Evolutionary conservation across 306 rosid genomes (phyloP).

Genomic region (Quercus suber): DNA sequence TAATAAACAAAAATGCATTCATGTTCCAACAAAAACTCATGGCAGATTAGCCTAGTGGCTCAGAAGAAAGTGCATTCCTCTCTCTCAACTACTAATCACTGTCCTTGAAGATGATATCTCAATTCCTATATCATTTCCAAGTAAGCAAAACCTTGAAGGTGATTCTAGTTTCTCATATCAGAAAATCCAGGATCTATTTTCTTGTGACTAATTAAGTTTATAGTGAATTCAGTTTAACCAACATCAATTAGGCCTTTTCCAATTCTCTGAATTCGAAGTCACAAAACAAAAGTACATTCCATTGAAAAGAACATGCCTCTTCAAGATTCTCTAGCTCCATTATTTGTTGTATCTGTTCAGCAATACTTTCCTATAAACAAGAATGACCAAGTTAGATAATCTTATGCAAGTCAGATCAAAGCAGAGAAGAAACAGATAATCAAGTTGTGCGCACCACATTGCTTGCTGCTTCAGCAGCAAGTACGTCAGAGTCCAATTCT

Average conservation of each 20-base stretch:
- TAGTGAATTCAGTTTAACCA: no score
- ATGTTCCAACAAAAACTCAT: neutral
- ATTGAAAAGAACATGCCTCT: conserved; percentile 54
- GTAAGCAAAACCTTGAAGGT: neutral
- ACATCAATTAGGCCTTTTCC: conserved; percentile 6
- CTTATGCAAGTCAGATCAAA: conserved; percentile 7
- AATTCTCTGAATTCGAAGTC: neutral
- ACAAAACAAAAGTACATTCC: conserved; percentile 6
- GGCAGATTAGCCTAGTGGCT: neutral
- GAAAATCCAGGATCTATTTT: neutral
- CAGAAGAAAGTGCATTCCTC: neutral
- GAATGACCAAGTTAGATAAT: conserved; percentile 3
- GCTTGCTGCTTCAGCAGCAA: conserved; percentile 85
- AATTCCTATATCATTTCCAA: neutral
- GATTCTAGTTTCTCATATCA: neutral
- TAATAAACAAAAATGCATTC: neutral
- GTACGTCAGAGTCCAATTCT: conserved; percentile 90
- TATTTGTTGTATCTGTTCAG: conserved; percentile 86
- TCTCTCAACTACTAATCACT: neutral
- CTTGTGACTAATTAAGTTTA: no score
- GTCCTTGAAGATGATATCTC: neutral
- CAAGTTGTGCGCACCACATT: conserved; percentile 49
- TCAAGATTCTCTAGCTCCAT: conserved; percentile 96
- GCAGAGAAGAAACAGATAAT: conserved; percentile 16
- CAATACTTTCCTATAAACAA: conserved; percentile 68